Percentiles rank a stretch among this genome's conserved stretches.
phyloP scores from a whole-genome alignment of 2,329 filamentous ascomycete species.

The Pseudogymnoascus sp. region DNA sequence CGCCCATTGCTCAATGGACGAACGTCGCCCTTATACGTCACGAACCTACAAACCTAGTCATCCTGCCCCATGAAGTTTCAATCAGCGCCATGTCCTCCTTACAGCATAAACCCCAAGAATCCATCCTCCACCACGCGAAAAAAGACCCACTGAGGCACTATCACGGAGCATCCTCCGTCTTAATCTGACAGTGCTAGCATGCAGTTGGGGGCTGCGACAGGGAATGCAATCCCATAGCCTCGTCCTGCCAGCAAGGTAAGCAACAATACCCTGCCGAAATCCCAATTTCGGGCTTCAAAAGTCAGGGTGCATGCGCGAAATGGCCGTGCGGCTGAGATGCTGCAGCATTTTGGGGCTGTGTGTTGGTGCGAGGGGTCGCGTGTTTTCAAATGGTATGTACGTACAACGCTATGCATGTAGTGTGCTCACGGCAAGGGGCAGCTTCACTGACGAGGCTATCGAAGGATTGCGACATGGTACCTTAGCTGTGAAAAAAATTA shows the following conservation, averaged over 20 bases:
- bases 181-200: neutral
- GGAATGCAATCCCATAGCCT: neutral
- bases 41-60: neutral
- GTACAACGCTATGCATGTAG: neutral
- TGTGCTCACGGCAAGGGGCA: neutral
- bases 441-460: too few relatives aligned
- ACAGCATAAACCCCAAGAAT: neutral
- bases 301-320: neutral
- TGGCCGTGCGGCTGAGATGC: neutral
- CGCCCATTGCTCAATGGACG: neutral
- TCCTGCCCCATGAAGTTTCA: constrained; percentile 2
- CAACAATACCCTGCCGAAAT: neutral
- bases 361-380: neutral
- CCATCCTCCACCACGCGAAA: neutral
- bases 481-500: neutral
- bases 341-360: neutral
- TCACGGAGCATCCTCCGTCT: neutral
- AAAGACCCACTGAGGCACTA: neutral
- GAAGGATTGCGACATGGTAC: neutral
- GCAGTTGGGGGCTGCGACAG: neutral
- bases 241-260: neutral
- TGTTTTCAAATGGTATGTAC: neutral
- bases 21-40: neutral
- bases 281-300: neutral
- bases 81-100: neutral